Percentiles rank a stretch among this genome's conserved stretches.
phyloP scores from a whole-genome alignment of 805 yeast genomes.

The Saccharomycopsis sp. region DNA sequence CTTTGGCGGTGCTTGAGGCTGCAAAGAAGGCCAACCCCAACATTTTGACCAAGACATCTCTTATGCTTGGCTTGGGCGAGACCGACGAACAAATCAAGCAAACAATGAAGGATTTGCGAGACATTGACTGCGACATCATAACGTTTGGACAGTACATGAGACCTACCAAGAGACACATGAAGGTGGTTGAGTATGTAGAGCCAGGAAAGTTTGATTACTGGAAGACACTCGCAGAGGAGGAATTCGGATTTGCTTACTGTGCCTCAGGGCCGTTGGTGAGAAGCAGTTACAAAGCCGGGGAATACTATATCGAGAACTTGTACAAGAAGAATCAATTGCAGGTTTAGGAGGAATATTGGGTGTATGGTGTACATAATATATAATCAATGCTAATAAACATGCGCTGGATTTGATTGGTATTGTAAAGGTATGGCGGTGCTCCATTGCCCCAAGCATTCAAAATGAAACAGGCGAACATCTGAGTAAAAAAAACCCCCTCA shows the following conservation, averaged over 20 bases:
- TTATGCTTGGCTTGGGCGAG: constrained; percentile 97
- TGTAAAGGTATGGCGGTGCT: no score
- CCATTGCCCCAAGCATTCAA: no score
- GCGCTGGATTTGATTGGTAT: no score
- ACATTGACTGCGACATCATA: constrained; percentile 79
- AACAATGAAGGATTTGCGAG: constrained; percentile 71
- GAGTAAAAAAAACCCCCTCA: no score
- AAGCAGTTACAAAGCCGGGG: constrained; percentile 97
- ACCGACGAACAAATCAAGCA: constrained; percentile 81
- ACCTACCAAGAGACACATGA: constrained; percentile 98
- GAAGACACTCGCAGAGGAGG: constrained; percentile 73
- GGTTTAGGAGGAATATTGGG: neutral
- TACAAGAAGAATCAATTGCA: constrained; percentile 52
- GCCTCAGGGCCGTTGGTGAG: constrained; percentile 97
- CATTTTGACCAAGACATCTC: constrained; percentile 83
- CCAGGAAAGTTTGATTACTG: constrained; percentile 95
- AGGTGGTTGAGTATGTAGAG: constrained; percentile 88
- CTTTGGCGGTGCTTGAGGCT: constrained; percentile 63
- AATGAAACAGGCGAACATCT: no score
- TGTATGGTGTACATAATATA: no score
- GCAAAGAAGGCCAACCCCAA: constrained; percentile 76
- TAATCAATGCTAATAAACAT: no score
- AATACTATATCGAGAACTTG: constrained; percentile 91
- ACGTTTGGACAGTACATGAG: constrained; percentile 99
- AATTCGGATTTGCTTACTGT: constrained; percentile 89